phyloP scores from a whole-genome alignment of 2,329 filamentous ascomycete genomes.

The Exophiala viscosa region DNA sequence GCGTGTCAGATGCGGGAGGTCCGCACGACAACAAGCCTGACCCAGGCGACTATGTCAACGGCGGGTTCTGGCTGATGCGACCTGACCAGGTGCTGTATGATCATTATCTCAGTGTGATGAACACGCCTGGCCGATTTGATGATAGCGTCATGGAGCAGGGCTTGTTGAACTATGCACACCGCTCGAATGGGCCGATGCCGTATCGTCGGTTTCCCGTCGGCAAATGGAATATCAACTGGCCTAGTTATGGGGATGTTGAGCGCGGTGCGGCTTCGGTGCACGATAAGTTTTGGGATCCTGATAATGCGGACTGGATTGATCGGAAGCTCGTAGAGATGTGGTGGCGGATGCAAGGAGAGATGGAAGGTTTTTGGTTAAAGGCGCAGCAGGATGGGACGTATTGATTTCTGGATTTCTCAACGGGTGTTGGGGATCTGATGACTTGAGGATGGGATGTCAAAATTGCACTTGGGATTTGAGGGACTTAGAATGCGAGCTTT shows the following conservation, averaged over 20 bases:
- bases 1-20: constrained; percentile 33
- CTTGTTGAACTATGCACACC: constrained; percentile 40
- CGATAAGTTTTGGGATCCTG: constrained; percentile 38
- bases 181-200: constrained; percentile 39
- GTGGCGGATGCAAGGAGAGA: constrained; percentile 1
- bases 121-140: constrained; percentile 34
- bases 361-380: not conserved
- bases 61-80: constrained; percentile 40
- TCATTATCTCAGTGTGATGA: constrained; percentile 36
- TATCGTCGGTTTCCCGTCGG: constrained; percentile 38
- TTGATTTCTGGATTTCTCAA: not conserved
- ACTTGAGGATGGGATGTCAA: too few species aligned
- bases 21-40: constrained; percentile 33
- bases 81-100: constrained; percentile 34
- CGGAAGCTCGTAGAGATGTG: constrained; percentile 1
- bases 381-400: not conserved
- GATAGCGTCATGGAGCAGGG: constrained; percentile 37
- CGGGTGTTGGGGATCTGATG: too few species aligned
- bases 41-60: constrained; percentile 33
- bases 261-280: constrained; percentile 37
- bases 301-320: constrained; percentile 1
- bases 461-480: too few species aligned
- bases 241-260: constrained; percentile 36
- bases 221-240: constrained; percentile 39
- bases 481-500: too few species aligned